Percentiles rank a stretch among this genome's conserved stretches.
Evolutionary conservation across 768 basidiomycete species (phyloP).

Genomic region (Kwoniella shandongensis): DNA sequence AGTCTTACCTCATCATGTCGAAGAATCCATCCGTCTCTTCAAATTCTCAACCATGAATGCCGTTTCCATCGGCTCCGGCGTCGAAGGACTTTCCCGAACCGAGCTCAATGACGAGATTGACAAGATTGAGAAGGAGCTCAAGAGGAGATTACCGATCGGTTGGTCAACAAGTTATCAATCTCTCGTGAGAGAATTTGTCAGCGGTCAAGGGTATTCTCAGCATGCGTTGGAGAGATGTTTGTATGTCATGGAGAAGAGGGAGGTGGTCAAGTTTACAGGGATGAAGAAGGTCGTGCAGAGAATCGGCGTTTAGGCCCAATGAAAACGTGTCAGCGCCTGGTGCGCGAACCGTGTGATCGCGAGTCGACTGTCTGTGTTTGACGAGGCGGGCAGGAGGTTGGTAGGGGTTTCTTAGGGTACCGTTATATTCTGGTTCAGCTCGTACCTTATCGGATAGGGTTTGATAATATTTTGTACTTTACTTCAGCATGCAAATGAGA

Average conservation of each 20-base stretch:
- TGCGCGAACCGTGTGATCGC: too few species aligned
- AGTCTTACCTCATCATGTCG: constrained; percentile 89
- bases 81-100: constrained; percentile 85
- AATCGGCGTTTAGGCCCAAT: constrained; percentile 46
- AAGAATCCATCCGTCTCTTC: constrained; percentile 96
- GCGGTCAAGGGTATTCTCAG: constrained; percentile 82
- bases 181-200: constrained; percentile 87
- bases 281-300: constrained; percentile 64
- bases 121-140: constrained; percentile 81
- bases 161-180: constrained; percentile 97
- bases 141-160: constrained; percentile 80
- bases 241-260: constrained; percentile 90
- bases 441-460: too few species aligned
- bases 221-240: constrained; percentile 89
- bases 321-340: too few species aligned
- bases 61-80: constrained; percentile 79
- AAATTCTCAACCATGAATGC: constrained; percentile 99
- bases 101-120: constrained; percentile 92
- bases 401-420: too few species aligned
- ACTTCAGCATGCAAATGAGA: too few species aligned
- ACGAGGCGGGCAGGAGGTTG: too few species aligned
- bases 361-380: too few species aligned
- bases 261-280: constrained; percentile 85
- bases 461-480: too few species aligned
- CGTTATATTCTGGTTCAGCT: too few species aligned